These are phyloP conservation scores for Aspergillus eucalypticola DNA, from an alignment of 2,329 filamentous ascomycete species.

Conservation along the genomic window DNA sequence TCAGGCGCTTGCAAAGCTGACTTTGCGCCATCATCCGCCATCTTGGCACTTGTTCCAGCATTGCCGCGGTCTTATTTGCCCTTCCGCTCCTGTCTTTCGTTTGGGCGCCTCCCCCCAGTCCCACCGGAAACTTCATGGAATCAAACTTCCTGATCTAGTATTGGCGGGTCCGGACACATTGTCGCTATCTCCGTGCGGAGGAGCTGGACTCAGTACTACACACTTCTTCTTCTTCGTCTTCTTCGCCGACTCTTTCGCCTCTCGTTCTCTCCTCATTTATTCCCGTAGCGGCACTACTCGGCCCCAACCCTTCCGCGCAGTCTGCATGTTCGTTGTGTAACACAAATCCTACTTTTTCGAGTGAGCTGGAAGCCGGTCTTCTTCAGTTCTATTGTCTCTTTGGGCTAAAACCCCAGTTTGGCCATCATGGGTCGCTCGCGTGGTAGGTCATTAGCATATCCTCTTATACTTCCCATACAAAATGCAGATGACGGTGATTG, in stretches of 20 bases:
- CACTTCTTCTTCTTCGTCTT: constrained; percentile 2
- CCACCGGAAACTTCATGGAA: constrained; percentile 16
- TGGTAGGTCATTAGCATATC: constrained; percentile 32
- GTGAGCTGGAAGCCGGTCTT: constrained; percentile 17
- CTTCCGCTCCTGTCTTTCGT: constrained; percentile 5
- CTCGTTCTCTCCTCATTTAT: constrained; percentile 3
- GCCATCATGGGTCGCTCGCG: constrained; percentile 41
- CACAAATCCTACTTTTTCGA: background rate
- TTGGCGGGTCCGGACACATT: constrained; percentile 21
- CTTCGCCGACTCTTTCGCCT: constrained; percentile 8
- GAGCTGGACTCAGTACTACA: constrained; percentile 18
- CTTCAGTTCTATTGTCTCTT: constrained; percentile 15
- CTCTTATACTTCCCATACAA: constrained; percentile 2
- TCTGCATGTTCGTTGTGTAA: background rate
- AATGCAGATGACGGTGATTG: constrained; percentile 9
- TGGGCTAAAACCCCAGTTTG: constrained; percentile 6
- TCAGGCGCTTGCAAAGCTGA: constrained; percentile 21
- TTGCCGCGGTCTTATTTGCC: constrained; percentile 6
- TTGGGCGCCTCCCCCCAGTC: background rate
- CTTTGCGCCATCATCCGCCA: constrained; percentile 11
- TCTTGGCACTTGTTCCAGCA: constrained; percentile 9
- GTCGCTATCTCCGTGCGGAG: constrained; percentile 22
- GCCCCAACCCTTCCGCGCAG: constrained; percentile 2
- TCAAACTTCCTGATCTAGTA: constrained; percentile 15
- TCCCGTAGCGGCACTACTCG: background rate